Conservation (phyloP, 768 basidiomycete species). For the Mycena kentingensis region DNA sequence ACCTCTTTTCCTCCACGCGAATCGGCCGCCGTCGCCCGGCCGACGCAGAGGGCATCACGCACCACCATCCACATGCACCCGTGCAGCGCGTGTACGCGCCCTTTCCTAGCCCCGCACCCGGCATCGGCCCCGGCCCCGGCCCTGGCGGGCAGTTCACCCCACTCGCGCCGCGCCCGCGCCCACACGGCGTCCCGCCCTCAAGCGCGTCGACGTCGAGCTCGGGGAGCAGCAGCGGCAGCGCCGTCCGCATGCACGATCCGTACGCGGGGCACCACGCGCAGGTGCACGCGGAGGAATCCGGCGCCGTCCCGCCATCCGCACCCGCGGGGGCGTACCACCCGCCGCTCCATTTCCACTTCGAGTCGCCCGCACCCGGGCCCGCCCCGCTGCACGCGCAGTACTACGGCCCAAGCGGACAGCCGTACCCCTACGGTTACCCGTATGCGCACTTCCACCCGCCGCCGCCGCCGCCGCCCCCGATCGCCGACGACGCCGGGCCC, state of each 20-base stretch:
- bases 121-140: neutral
- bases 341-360: neutral
- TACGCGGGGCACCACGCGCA: neutral
- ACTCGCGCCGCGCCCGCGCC: neutral
- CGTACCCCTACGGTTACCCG: too few species aligned
- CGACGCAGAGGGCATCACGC: constrained; percentile 36
- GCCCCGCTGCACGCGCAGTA: too few species aligned
- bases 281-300: neutral
- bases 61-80: constrained; percentile 16
- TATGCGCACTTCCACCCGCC: too few species aligned
- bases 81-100: constrained; percentile 29
- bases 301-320: neutral
- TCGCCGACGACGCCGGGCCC: too few species aligned
- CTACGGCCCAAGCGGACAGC: too few species aligned
- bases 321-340: neutral
- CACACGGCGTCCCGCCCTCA: neutral
- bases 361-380: too few species aligned
- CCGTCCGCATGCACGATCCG: neutral
- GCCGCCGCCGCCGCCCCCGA: too few species aligned
- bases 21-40: constrained; percentile 52
- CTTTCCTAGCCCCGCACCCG: constrained; percentile 1
- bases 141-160: neutral
- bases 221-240: neutral
- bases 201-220: neutral
- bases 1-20: constrained; percentile 69